Conservation (phyloP, 768 basidiomycete species). For the Ramaria rubella region DNA sequence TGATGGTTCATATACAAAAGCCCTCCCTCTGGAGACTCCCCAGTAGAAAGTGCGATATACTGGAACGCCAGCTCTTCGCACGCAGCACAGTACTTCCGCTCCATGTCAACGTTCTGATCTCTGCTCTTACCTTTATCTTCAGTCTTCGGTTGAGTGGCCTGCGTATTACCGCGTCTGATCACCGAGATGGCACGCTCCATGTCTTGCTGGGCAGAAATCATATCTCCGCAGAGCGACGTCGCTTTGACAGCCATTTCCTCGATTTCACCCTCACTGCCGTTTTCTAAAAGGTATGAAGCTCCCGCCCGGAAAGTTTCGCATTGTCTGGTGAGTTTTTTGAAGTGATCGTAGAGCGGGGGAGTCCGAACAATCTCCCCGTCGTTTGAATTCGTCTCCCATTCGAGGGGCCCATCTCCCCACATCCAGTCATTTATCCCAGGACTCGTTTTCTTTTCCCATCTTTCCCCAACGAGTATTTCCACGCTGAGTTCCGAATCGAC, state of each 20-base stretch:
- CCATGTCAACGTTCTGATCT: slow-evolving; percentile 30
- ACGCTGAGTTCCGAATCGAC: slow-evolving; percentile 47
- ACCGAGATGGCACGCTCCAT: slow-evolving; percentile 42
- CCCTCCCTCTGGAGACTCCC: slow-evolving; percentile 14
- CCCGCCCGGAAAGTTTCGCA: slow-evolving; percentile 44
- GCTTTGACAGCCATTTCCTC: slow-evolving; percentile 36
- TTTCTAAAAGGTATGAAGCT: slow-evolving; percentile 34
- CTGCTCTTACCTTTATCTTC: slow-evolving; percentile 27
- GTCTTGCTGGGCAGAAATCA: slow-evolving; percentile 43
- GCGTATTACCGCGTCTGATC: slow-evolving; percentile 26
- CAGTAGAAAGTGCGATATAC: slow-evolving; percentile 31
- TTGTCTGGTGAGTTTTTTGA: slow-evolving; percentile 47
- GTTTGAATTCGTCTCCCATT: slow-evolving; percentile 30
- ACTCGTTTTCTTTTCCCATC: slow-evolving; percentile 33
- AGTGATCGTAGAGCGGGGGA: slow-evolving; percentile 42
- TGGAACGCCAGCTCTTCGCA: slow-evolving; percentile 45
- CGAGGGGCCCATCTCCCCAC: slow-evolving; percentile 37
- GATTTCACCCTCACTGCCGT: slow-evolving; percentile 22
- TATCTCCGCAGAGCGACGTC: slow-evolving; percentile 44
- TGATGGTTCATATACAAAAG: slow-evolving; percentile 27
- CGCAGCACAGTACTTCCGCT: slow-evolving; percentile 34
- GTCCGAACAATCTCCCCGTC: slow-evolving; percentile 27
- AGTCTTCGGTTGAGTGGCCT: not conserved
- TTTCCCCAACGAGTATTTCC: slow-evolving; percentile 34
- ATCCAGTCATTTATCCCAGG: slow-evolving; percentile 44